A percentile compares a stretch with the other conserved stretches of the same genome.
Conservation (phyloP, 1,284 basidiomycete genomes). For the Cutaneotrichosporon dermatis region DNA sequence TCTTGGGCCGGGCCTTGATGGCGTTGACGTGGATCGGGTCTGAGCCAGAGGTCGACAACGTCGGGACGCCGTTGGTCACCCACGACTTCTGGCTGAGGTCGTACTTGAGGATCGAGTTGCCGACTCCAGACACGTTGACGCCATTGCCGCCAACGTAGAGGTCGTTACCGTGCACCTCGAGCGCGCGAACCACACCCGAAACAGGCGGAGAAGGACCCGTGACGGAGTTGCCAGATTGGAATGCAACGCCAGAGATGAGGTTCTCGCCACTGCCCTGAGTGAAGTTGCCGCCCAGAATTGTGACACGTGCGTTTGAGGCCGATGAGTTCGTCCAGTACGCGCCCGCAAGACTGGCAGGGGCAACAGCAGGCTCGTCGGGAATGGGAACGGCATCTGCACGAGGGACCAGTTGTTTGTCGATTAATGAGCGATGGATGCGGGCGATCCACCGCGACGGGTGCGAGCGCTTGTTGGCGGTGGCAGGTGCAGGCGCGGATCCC, state of each 20-base stretch:
- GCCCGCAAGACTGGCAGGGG: slow-evolving; percentile 78
- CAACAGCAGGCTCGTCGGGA: slow-evolving; percentile 55
- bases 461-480: slow-evolving; percentile 5
- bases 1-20: slow-evolving; percentile 63
- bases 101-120: slow-evolving; percentile 66
- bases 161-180: slow-evolving; percentile 61
- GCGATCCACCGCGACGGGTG: slow-evolving; percentile 19
- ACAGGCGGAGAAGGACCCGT: slow-evolving; percentile 55
- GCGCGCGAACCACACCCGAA: slow-evolving; percentile 66
- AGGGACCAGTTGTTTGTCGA: slow-evolving; percentile 30
- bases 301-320: slow-evolving; percentile 55
- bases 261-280: slow-evolving; percentile 48
- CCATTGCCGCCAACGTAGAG: slow-evolving; percentile 72
- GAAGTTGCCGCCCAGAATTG: slow-evolving; percentile 87
- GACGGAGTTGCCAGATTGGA: slow-evolving; percentile 62
- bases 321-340: slow-evolving; percentile 83
- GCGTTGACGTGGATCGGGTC: slow-evolving; percentile 64
- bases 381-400: slow-evolving; percentile 54
- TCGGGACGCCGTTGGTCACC: slow-evolving; percentile 51
- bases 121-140: slow-evolving; percentile 43
- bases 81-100: slow-evolving; percentile 62
- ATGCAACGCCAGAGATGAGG: slow-evolving; percentile 58
- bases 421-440: slow-evolving; percentile 30
- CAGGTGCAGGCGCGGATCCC: slow-evolving; percentile 17
- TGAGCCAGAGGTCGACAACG: slow-evolving; percentile 51